Conservation (phyloP, 179 eudicot genomes). For the Dionaea muscipula region DNA sequence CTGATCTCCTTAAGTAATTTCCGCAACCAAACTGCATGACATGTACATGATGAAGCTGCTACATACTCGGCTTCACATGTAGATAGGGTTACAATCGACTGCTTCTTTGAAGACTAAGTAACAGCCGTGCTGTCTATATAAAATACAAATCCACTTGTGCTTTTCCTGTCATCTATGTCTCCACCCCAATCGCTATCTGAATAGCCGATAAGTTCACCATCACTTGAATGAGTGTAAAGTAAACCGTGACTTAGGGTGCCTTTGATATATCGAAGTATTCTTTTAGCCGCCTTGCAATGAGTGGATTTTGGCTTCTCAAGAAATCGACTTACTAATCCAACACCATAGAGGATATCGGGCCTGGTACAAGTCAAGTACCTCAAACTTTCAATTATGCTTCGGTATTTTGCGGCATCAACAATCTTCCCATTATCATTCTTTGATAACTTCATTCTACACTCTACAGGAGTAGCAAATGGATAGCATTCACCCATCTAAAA, state of each 20-base stretch:
- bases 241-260: neutral
- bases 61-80: neutral
- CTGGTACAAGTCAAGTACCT: constrained; percentile 2
- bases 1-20: neutral
- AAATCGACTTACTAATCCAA: constrained; percentile 1
- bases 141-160: neutral
- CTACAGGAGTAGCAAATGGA: neutral
- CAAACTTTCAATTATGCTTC: constrained; percentile 8
- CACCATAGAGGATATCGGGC: constrained; percentile 1
- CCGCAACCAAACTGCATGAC: neutral
- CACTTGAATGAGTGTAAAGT: neutral
- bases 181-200: constrained; percentile 6
- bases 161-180: neutral
- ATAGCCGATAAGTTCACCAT: neutral
- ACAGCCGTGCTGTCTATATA: neutral
- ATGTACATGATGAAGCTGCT: neutral
- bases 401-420: neutral
- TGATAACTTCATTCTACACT: neutral
- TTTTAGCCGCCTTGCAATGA: neutral
- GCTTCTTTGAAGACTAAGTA: neutral
- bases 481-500: neutral
- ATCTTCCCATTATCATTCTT: neutral
- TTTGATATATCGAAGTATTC: constrained; percentile 4
- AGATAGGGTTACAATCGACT: neutral
- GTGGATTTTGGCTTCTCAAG: neutral